Base-by-base conservation (phyloP, 441 rosid genomes). In the Gossypium lobatum region DNA sequence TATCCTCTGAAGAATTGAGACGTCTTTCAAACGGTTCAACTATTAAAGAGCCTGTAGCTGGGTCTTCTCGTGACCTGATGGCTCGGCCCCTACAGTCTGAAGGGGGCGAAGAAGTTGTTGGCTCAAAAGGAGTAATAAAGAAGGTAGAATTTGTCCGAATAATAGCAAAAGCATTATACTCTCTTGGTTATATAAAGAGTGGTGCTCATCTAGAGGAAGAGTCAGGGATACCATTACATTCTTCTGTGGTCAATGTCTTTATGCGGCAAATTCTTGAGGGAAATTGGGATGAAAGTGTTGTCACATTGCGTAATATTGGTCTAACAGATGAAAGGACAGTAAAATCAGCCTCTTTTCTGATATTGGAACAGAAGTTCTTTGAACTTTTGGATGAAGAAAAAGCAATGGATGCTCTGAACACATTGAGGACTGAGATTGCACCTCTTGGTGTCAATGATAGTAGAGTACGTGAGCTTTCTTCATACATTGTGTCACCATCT, bases 141-240 rank as follows among this genome's bases (percentile, higher is more conserved):
- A 84, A 81, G 75, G 86, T 81, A 34, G 89, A 88, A 80, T 85
- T 87, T 82, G 89, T 88, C 52, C 83, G 87, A 61, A 82, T 88
- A 57, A 87, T 88, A 55, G 77, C 88, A 16, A 78, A 80, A 61
- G 87, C 91, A 57, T 77, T 88, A 64, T 83, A 85, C 75, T 88
- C 93, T 62, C 89, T 88, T 37, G 93, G 93, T 48, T 88, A 85
- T 78, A 74, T 82, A 45, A 85, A 82, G 81, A 88, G 85, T 59
- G 78, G 89, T 64, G 89, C 93, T 72, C 77, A 20, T 79, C 82
- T 88, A 68, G 91, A 88, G 80, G 91, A 87, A 77, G 93, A 88
- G 75, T 88, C 91, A 1, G 91, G 93, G 65, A 83, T 84, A 76
- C 76, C 83, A 1, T 78, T 88, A 61, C 83, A 88, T 62, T 81